Conservation (phyloP, 257 asterid genomes). For the Gentiana dahurica region DNA sequence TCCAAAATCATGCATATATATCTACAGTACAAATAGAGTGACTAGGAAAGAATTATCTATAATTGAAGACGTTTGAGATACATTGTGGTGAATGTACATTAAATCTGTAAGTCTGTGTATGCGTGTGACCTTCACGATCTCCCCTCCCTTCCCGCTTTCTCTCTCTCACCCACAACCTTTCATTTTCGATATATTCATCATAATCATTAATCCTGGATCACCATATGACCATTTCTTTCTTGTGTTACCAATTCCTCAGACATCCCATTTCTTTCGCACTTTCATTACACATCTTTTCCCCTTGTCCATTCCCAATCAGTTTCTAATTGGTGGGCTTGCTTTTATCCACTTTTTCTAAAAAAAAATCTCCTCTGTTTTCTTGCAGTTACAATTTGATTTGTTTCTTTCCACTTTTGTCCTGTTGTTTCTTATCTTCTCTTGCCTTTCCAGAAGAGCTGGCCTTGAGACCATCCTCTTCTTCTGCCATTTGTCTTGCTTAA, state of each 20-base stretch:
- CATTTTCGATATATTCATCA: constrained; percentile 20
- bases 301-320: constrained; percentile 5
- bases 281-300: constrained; percentile 11
- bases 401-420: not conserved
- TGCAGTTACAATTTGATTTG: not conserved
- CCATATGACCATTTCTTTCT: constrained; percentile 48
- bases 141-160: constrained; percentile 17
- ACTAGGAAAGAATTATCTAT: no score
- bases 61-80: no score
- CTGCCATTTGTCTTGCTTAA: constrained; percentile 7
- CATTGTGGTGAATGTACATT: no score
- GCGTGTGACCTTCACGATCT: constrained; percentile 22
- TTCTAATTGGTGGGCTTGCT: not conserved
- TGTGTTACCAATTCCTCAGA: constrained; percentile 18
- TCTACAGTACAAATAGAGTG: no score
- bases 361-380: not conserved
- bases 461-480: constrained; percentile 1
- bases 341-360: no score
- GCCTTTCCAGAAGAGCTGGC: not conserved
- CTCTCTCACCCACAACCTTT: constrained; percentile 9
- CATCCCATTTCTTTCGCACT: constrained; percentile 17
- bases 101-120: no score
- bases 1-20: no score
- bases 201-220: constrained; percentile 55
- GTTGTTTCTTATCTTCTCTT: constrained; percentile 3